phyloP scores from a whole-genome alignment of 2,329 filamentous ascomycete species.

The Fonsecaea nubica region DNA sequence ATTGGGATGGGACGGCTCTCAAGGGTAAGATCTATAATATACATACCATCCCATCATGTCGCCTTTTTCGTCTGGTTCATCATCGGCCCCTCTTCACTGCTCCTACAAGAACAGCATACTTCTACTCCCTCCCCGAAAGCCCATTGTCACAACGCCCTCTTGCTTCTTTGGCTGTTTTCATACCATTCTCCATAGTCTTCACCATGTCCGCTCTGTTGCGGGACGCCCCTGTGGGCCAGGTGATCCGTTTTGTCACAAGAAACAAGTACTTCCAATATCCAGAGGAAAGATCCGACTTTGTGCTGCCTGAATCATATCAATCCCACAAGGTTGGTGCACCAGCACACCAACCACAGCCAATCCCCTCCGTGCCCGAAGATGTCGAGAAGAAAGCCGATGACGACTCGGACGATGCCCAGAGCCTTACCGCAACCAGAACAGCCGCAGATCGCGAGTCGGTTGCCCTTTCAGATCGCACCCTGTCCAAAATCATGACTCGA shows the following conservation, averaged over 20 bases:
- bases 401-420: slow-evolving; percentile 17
- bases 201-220: slow-evolving; percentile 43
- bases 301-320: slow-evolving; percentile 38
- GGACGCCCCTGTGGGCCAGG: slow-evolving; percentile 56
- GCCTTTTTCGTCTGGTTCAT: slow-evolving; percentile 2
- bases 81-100: neutral
- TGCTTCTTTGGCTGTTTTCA: neutral
- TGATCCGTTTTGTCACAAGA: slow-evolving; percentile 52
- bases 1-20: neutral
- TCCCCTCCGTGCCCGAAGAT: slow-evolving; percentile 18
- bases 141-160: neutral
- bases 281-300: slow-evolving; percentile 49
- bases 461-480: slow-evolving; percentile 21
- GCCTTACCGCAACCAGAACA: slow-evolving; percentile 28
- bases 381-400: slow-evolving; percentile 30
- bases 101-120: neutral
- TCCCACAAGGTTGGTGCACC: neutral
- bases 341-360: slow-evolving; percentile 2
- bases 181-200: neutral
- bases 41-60: slow-evolving; percentile 2
- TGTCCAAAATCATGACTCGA: slow-evolving; percentile 36
- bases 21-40: slow-evolving; percentile 8
- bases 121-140: neutral
- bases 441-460: slow-evolving; percentile 32
- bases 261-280: slow-evolving; percentile 54